These are phyloP conservation scores for Verbena officinalis DNA, from an alignment of 257 asterid species.

Conservation along the genomic window DNA sequence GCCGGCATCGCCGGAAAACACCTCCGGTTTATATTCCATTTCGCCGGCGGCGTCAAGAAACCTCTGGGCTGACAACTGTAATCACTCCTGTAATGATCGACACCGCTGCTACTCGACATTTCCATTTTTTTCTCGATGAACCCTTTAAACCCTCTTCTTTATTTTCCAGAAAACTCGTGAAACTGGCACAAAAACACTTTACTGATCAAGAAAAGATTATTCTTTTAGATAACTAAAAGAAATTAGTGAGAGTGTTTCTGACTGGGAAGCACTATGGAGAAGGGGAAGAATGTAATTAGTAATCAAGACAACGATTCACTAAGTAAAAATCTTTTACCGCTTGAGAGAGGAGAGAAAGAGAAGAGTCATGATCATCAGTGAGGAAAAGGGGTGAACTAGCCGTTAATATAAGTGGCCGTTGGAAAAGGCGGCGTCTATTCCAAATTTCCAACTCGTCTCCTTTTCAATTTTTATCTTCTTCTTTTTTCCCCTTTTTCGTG, in stretches of 20 bases:
- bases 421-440: constrained; percentile 36
- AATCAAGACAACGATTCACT: neutral
- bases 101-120: constrained; percentile 33
- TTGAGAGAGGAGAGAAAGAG: neutral
- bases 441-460: neutral
- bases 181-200: neutral
- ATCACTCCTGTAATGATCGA: constrained; percentile 21
- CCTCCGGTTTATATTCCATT: constrained; percentile 39
- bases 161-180: neutral
- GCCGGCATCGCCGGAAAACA: constrained; percentile 45
- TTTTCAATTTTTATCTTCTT: neutral
- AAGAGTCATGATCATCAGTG: constrained; percentile 12
- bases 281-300: neutral
- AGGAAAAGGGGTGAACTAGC: constrained; percentile 38
- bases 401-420: constrained; percentile 52
- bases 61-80: constrained; percentile 44
- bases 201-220: constrained; percentile 18
- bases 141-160: constrained; percentile 16
- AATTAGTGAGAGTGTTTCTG: neutral
- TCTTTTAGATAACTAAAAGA: neutral
- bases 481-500: neutral
- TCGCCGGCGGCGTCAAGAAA: constrained; percentile 82
- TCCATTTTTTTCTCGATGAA: constrained; percentile 19
- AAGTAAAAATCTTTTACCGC: neutral
- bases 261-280: neutral